Evolutionary conservation across 208 protist species (phyloP), one percentile per base, ranked within the genome.

Genomic region (Novymonas esmeraldas): DNA sequence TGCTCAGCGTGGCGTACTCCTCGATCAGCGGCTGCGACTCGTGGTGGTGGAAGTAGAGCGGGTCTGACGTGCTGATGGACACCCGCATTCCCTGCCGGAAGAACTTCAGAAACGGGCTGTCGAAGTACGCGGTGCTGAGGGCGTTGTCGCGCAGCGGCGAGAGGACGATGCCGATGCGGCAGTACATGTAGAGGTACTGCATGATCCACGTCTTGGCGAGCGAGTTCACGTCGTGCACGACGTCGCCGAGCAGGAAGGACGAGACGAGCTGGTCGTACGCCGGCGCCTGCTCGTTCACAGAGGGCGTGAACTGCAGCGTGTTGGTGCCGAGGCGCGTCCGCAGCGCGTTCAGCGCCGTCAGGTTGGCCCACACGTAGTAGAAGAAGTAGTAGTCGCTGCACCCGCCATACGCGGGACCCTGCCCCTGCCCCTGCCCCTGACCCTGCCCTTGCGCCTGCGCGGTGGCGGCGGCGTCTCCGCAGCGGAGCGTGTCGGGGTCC

Each of bases 361-460:
- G 33, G 84, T 99, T 99, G 57, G 97, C 88, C 85, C 97, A 99
- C 54, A 99, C 89, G 79, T 99, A 99, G 85, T 98, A 98, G 65
- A 93, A 92, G 73, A 99, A 99, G 79, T 99, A 99, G 51, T 92
- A 94, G 76, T 99, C 99, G 54, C 97, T 98, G 57, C 97, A 98
- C 70, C 97, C 97, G 26, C 85, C 76, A 79, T n/a, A n/a, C n/a
- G n/a, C n/a, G n/a, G n/a, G n/a, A n/a, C n/a, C n/a, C n/a, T n/a
- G n/a, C n/a, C 7, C 36, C 14, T 6, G n/a, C n/a, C 45, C n/a
- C 9, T n/a, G n/a, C 92, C 95, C 10, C 76, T 55, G 26, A 56
- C 26, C 16, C 45, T 49, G 36, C 28, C 24, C 16, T 16, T 60
- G 31, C 6, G 48, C 49, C 24, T 49, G 24, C 39, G 55, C 60